Evolutionary conservation across 805 yeast species (phyloP).

Genomic region (Candida arabinofermentans): DNA sequence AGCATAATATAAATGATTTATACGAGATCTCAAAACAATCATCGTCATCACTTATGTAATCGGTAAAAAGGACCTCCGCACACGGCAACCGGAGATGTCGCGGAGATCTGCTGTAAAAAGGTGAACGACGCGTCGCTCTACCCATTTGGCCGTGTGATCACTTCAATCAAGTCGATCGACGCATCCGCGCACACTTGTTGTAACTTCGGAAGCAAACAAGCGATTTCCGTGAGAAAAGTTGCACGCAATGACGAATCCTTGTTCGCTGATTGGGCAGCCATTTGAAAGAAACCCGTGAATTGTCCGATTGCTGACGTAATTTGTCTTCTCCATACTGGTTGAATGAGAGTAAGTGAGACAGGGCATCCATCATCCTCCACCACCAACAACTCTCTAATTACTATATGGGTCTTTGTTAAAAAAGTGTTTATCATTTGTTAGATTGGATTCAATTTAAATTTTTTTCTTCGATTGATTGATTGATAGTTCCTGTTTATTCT

Average conservation of each 20-base stretch:
- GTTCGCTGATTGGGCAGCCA: slow-evolving; percentile 5
- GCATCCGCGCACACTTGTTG: neutral
- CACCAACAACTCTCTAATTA: neutral
- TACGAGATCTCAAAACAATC: no score
- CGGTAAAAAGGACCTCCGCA: neutral
- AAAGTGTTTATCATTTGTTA: no score
- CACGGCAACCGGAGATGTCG: neutral
- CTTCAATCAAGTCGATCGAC: neutral
- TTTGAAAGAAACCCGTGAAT: slow-evolving; percentile 4
- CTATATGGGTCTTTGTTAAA: no score
- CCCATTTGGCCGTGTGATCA: neutral
- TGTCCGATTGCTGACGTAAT: slow-evolving; percentile 4
- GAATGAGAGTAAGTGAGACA: no score
- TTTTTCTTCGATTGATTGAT: no score
- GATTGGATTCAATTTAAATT: no score
- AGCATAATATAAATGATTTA: no score
- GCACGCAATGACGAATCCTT: neutral
- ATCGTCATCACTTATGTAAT: no score
- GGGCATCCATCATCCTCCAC: neutral
- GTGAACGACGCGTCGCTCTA: neutral
- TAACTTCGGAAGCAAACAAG: neutral
- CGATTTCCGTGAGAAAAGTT: neutral
- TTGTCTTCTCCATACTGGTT: neutral
- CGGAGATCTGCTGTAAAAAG: no score
- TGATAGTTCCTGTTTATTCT: neutral